A percentile compares a stretch with the other conserved stretches of the same genome.
Evolutionary conservation across 2,329 filamentous ascomycete genomes (phyloP).

Genomic region (Plenodomus tracheiphilus): DNA sequence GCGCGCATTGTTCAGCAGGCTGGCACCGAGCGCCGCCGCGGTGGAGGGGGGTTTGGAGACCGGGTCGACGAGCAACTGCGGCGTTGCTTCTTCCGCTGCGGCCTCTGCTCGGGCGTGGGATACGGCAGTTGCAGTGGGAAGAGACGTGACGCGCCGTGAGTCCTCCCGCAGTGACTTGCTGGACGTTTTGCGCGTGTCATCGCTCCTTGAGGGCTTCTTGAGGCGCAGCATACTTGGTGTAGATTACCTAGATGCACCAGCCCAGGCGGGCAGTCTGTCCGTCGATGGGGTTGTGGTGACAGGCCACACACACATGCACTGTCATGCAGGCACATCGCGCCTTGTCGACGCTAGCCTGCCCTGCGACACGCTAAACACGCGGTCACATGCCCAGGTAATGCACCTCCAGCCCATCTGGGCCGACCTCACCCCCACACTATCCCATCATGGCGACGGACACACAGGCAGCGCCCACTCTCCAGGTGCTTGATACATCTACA

Average conservation of each 20-base stretch:
- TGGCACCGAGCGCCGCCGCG: conserved; percentile 23
- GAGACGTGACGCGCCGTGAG: no score
- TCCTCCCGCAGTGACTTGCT: no score
- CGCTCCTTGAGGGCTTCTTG: conserved; percentile 4
- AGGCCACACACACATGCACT: not conserved
- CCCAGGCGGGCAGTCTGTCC: no score
- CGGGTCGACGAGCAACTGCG: conserved; percentile 29
- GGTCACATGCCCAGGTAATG: conserved; percentile 28
- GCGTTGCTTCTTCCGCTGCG: conserved; percentile 24
- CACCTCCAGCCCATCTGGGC: conserved; percentile 2
- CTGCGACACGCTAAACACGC: conserved; percentile 21
- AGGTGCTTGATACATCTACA: conserved; percentile 21
- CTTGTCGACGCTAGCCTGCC: no score
- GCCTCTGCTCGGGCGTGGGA: conserved; percentile 2
- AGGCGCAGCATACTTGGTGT: conserved; percentile 15
- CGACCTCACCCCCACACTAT: conserved; percentile 6
- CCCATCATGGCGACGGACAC: conserved; percentile 28
- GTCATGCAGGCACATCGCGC: not conserved
- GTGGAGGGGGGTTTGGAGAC: conserved; percentile 4
- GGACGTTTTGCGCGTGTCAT: not conserved
- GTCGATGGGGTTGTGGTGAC: not conserved
- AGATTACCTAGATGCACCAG: no score
- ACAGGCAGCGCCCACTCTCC: conserved; percentile 21
- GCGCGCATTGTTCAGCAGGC: conserved; percentile 37
- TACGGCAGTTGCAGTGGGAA: no score